phyloP scores from a whole-genome alignment of 139 green algal species.

The Coelastrella sp. region DNA sequence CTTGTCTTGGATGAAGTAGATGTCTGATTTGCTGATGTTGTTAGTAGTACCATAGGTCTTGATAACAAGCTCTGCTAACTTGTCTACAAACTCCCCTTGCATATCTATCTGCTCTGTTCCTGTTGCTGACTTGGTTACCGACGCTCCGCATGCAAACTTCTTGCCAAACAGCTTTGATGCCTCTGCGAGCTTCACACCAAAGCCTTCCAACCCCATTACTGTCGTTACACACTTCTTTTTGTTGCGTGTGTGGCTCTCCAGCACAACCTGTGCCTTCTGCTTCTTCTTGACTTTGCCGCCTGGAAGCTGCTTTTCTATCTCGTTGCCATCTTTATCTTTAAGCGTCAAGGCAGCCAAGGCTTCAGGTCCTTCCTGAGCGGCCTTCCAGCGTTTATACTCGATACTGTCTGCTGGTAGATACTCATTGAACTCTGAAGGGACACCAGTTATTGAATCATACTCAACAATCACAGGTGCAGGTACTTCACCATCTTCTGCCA shows the following conservation, averaged over 20 bases:
- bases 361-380: slow-evolving; percentile 67
- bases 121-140: slow-evolving; percentile 89
- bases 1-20: slow-evolving; percentile 80
- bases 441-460: slow-evolving; percentile 84
- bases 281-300: slow-evolving; percentile 87
- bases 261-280: slow-evolving; percentile 75
- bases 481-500: neutral
- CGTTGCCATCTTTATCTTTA: slow-evolving; percentile 66
- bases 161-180: slow-evolving; percentile 98
- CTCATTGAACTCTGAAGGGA: slow-evolving; percentile 90
- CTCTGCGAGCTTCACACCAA: slow-evolving; percentile 92
- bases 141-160: slow-evolving; percentile 96
- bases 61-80: slow-evolving; percentile 72
- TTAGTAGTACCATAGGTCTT: slow-evolving; percentile 84
- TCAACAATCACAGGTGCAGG: slow-evolving; percentile 70
- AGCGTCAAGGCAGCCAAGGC: slow-evolving; percentile 73
- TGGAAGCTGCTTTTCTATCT: slow-evolving; percentile 76
- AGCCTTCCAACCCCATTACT: slow-evolving; percentile 89
- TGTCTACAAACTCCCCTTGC: slow-evolving; percentile 85
- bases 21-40: slow-evolving; percentile 73
- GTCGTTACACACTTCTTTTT: slow-evolving; percentile 97
- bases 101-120: slow-evolving; percentile 96
- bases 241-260: slow-evolving; percentile 85
- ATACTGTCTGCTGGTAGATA: slow-evolving; percentile 81
- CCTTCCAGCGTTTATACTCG: slow-evolving; percentile 92